Evolutionary conservation across 768 basidiomycete species (phyloP).

Genomic region (Bullera alba): DNA sequence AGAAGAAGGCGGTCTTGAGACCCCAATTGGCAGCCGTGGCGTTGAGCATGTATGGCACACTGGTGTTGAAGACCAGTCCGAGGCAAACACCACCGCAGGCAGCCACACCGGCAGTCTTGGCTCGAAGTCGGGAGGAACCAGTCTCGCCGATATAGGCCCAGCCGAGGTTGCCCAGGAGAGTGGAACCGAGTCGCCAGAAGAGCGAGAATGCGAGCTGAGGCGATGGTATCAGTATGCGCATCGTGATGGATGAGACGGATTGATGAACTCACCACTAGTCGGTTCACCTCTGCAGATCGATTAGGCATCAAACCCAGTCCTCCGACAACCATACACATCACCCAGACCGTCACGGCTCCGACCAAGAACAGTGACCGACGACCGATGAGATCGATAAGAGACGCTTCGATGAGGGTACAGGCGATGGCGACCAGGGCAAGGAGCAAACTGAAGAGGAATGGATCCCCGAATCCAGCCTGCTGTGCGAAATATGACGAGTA

Average conservation of each 20-base stretch:
- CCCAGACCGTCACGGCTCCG: constrained; percentile 15
- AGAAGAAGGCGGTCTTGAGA: constrained; percentile 35
- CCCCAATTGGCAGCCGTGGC: background rate
- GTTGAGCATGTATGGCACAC: constrained; percentile 25
- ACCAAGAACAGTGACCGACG: constrained; percentile 23
- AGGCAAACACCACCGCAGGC: constrained; percentile 24
- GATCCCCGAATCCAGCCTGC: constrained; percentile 23
- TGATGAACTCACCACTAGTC: constrained; percentile 18
- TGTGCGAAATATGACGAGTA: constrained; percentile 30
- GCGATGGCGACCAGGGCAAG: constrained; percentile 18
- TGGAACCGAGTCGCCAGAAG: constrained; percentile 23
- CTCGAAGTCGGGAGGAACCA: constrained; percentile 24
- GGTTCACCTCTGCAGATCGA: constrained; percentile 8
- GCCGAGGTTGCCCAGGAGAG: constrained; percentile 20
- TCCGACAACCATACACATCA: constrained; percentile 21
- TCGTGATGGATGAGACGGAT: too few species aligned
- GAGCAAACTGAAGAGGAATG: constrained; percentile 27
- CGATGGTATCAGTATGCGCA: too few species aligned
- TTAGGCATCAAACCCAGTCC: constrained; percentile 19
- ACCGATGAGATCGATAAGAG: constrained; percentile 23
- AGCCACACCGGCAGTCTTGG: constrained; percentile 32
- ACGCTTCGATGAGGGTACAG: constrained; percentile 20
- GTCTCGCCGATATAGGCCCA: constrained; percentile 28
- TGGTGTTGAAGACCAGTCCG: constrained; percentile 25
- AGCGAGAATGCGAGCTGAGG: too few species aligned